Base-by-base conservation (phyloP, 345 rosid species). In the Lepidium sativum region DNA sequence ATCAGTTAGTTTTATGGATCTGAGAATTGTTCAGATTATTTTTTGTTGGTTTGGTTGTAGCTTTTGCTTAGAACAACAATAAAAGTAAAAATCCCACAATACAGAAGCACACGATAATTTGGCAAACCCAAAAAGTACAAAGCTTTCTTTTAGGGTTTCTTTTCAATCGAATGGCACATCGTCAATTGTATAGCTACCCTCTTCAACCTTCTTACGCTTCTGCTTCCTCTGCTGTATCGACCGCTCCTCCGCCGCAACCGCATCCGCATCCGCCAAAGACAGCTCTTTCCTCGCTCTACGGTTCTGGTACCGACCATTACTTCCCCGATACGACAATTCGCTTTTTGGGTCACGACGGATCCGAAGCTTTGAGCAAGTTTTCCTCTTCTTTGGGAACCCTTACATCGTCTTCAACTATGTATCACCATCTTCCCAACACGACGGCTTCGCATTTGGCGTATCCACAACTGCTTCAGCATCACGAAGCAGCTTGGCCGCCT, bases 121-220 rank as follows among this genome's bases (percentile, higher is more conserved):
- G 60, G 65, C 40, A 47, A 25, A 25, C 0, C 29, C 9, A 68
- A 41, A 50, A 49, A 50, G 52, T 56, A 57, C 23, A 64, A 71
- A 58, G 42, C 47, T 42, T 62, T 32, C 65, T 31, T 14, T 44
- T 71, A 79, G 82, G 80, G 75, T 79, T 78, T 27, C 8, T 42
- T 25, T 8, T 17, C 45, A 65, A 48, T 74, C 75, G 65, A 68
- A 80, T 80, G 83, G 79, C 77, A 45, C 77, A 80, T 64, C 75
- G 75, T 57, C 75, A 71, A 33, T 65, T 74, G 64, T 80, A 71
- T 50, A 76, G 77, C 63, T 80, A 74, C 79, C 40, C 72, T 18
- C 45, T 54, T 32, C 64, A 67, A 41, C 57, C 75, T 17, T 54
- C 71, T 17, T 65, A 72, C 60, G 72, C 69, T 40, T 45, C 78